Evolutionary conservation across 1,284 basidiomycete genomes (phyloP).

Genomic region (Vanrija pseudolonga): DNA sequence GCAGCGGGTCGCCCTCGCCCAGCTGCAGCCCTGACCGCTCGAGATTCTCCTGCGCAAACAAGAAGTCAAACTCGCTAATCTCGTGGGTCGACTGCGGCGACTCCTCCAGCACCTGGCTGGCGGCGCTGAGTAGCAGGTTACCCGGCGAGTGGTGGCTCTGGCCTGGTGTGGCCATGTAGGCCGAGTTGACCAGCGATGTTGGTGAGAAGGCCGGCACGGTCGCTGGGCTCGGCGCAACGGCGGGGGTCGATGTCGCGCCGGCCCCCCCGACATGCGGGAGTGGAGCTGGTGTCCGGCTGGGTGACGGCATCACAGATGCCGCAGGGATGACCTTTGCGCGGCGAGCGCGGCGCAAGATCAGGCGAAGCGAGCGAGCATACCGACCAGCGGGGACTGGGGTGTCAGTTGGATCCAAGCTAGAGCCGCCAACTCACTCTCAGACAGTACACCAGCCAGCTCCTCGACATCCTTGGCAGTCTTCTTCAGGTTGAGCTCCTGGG

Average conservation of each 20-base stretch:
- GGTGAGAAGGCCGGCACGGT: slow-evolving; percentile 12
- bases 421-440: slow-evolving; percentile 59
- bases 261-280: slow-evolving; percentile 12
- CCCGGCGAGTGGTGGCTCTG: slow-evolving; percentile 13
- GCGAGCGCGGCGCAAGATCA: slow-evolving; percentile 77
- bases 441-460: slow-evolving; percentile 66
- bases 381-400: slow-evolving; percentile 75
- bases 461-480: slow-evolving; percentile 75
- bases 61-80: slow-evolving; percentile 46
- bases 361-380: slow-evolving; percentile 77
- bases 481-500: slow-evolving; percentile 72
- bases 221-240: neutral
- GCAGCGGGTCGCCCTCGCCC: slow-evolving; percentile 43
- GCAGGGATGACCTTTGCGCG: slow-evolving; percentile 59
- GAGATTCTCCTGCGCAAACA: slow-evolving; percentile 46
- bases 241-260: slow-evolving; percentile 1
- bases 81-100: slow-evolving; percentile 40
- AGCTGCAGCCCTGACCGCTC: slow-evolving; percentile 44
- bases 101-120: slow-evolving; percentile 40
- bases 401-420: slow-evolving; percentile 3
- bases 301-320: slow-evolving; percentile 41
- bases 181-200: slow-evolving; percentile 14
- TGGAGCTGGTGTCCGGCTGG: slow-evolving; percentile 14
- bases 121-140: slow-evolving; percentile 26
- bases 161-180: slow-evolving; percentile 17